These are phyloP conservation scores for Mycosphaerella sp. DNA, from an alignment of 2,329 filamentous ascomycete genomes.

Conservation along the genomic window DNA sequence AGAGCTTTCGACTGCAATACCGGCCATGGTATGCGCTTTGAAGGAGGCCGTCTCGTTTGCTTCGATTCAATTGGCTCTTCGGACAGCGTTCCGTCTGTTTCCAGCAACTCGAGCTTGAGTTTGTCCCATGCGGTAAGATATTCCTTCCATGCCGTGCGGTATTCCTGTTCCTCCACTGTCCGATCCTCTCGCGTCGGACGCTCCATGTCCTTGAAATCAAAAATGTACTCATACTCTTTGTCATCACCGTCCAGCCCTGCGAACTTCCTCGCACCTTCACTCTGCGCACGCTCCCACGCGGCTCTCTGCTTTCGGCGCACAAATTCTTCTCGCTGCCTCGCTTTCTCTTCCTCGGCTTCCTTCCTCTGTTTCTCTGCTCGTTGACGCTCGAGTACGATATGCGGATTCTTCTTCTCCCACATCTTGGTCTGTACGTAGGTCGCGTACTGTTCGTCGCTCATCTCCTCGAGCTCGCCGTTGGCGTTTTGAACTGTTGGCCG, in stretches of 20 bases:
- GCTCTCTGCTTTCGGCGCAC: conserved; percentile 37
- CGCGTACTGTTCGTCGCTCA: conserved; percentile 91
- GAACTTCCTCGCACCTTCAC: conserved; percentile 38
- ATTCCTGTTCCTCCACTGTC: conserved; percentile 18
- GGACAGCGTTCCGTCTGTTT: neutral
- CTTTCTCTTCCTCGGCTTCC: conserved; percentile 41
- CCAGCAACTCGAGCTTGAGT: conserved; percentile 26
- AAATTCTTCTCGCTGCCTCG: conserved; percentile 34
- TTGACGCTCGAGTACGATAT: conserved; percentile 69
- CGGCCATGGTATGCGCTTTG: conserved; percentile 61
- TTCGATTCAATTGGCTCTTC: conserved; percentile 5
- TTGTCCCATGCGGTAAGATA: conserved; percentile 30
- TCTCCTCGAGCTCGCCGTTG: conserved; percentile 62
- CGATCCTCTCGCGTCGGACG: conserved; percentile 10
- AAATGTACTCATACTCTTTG: conserved; percentile 43
- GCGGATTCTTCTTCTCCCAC: conserved; percentile 92
- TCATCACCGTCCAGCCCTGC: conserved; percentile 24
- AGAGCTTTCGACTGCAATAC: conserved; percentile 56
- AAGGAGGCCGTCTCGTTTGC: conserved; percentile 17
- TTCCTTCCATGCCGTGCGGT: conserved; percentile 25
- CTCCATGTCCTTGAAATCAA: conserved; percentile 17
- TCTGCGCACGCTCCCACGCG: conserved; percentile 28
- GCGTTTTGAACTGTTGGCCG: conserved; percentile 55
- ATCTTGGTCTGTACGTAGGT: conserved; percentile 77
- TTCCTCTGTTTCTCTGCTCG: conserved; percentile 49